Evolutionary conservation across 1,284 basidiomycete genomes (phyloP).

Genomic region (Apiotrichum mycotoxinovorans): DNA sequence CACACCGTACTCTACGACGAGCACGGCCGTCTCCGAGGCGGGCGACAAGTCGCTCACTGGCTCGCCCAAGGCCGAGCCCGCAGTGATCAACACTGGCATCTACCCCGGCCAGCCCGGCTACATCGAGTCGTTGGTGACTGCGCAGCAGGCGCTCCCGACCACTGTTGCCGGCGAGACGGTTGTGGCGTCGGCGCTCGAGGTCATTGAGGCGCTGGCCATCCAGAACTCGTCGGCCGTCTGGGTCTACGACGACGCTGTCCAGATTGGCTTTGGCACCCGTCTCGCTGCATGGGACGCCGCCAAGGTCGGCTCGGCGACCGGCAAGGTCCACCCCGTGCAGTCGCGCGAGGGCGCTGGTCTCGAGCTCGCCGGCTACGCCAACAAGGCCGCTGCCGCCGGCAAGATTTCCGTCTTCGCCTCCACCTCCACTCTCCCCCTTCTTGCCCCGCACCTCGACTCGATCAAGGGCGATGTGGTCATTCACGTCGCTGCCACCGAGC

Average conservation of each 20-base stretch:
- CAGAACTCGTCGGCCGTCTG: conserved; percentile 42
- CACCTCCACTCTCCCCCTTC: conserved; percentile 59
- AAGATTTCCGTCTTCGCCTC: conserved; percentile 48
- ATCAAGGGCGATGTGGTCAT: conserved; percentile 67
- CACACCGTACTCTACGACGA: conserved; percentile 38
- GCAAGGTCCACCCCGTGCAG: conserved; percentile 66
- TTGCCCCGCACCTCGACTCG: conserved; percentile 67
- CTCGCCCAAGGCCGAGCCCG: conserved; percentile 20
- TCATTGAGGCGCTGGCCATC: conserved; percentile 44
- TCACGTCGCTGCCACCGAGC: conserved; percentile 69
- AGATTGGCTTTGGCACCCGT: conserved; percentile 43
- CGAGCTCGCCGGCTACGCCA: conserved; percentile 67
- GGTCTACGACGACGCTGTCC: conserved; percentile 49
- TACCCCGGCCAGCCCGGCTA: conserved; percentile 31
- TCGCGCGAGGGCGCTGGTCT: conserved; percentile 84
- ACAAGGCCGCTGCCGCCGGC: conserved; percentile 54
- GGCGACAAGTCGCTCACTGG: conserved; percentile 20
- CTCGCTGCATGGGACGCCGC: conserved; percentile 25
- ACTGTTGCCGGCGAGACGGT: conserved; percentile 42
- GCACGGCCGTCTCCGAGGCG: conserved; percentile 44
- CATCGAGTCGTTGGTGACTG: conserved; percentile 32
- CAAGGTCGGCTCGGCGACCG: conserved; percentile 14
- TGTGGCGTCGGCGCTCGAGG: conserved; percentile 39
- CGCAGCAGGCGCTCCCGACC: conserved; percentile 30
- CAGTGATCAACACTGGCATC: conserved; percentile 23